Evolutionary conservation across 768 basidiomycete genomes (phyloP).

Genomic region (Mycena rebaudengoi): DNA sequence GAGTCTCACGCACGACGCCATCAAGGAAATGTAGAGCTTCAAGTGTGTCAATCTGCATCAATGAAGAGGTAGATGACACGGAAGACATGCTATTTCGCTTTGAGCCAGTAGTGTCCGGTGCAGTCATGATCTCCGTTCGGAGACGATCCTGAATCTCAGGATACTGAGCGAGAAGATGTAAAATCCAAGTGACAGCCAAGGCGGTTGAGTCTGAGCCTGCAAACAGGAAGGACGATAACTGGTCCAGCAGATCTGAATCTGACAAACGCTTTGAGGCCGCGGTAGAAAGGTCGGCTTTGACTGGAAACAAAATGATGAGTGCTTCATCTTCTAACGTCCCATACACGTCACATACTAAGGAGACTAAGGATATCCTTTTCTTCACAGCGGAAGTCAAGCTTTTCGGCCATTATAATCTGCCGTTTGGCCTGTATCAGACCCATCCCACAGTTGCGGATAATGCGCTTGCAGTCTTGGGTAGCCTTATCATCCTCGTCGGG

Average conservation of each 20-base stretch:
- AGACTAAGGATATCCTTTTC: constrained; percentile 60
- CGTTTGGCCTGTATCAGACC: constrained; percentile 55
- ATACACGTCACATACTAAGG: constrained; percentile 47
- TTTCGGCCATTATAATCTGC: constrained; percentile 43
- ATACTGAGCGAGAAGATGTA: constrained; percentile 63
- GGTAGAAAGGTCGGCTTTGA: constrained; percentile 65
- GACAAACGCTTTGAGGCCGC: constrained; percentile 56
- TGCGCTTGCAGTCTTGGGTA: constrained; percentile 46
- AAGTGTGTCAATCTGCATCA: constrained; percentile 36
- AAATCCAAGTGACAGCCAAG: constrained; percentile 64
- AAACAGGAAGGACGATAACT: constrained; percentile 71
- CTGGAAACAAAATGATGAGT: constrained; percentile 39
- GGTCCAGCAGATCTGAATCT: constrained; percentile 70
- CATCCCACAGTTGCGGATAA: constrained; percentile 51
- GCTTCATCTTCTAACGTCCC: not conserved
- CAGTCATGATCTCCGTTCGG: constrained; percentile 55
- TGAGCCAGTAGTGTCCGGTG: constrained; percentile 5
- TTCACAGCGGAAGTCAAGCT: constrained; percentile 34
- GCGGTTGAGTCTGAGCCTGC: constrained; percentile 71
- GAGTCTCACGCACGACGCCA: constrained; percentile 62
- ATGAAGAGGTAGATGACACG: constrained; percentile 24
- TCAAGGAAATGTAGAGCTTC: constrained; percentile 63
- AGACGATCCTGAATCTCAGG: constrained; percentile 64
- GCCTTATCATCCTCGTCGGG: constrained; percentile 49
- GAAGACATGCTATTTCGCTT: constrained; percentile 34